phyloP scores from a whole-genome alignment of 306 rosid species.

The Gynostemma pentaphyllum region DNA sequence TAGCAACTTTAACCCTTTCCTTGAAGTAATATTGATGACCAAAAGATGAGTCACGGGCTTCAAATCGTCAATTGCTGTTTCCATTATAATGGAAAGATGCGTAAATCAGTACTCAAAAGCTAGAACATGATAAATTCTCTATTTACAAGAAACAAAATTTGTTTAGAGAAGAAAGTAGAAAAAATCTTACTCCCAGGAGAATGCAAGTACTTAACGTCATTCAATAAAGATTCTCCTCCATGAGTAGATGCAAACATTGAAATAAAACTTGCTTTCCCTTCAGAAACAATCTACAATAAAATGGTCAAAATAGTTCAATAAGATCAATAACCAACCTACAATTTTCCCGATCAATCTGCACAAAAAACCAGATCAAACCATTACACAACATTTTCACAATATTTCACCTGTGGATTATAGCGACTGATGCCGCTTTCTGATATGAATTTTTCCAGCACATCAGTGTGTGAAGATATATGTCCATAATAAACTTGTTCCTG shows the following conservation, averaged over 20 bases:
- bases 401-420: conserved; percentile 78
- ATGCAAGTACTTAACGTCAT: conserved; percentile 56
- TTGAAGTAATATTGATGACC: conserved; percentile 54
- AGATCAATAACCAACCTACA: not conserved
- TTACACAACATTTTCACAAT: not conserved
- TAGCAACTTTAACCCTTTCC: conserved; percentile 65
- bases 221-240: conserved; percentile 50
- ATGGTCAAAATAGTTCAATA: not conserved
- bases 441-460: conserved; percentile 63
- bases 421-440: conserved; percentile 86
- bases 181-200: conserved; percentile 70
- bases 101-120: not conserved
- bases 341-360: not conserved
- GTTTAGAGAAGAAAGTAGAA: not conserved
- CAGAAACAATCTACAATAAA: conserved; percentile 58
- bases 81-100: conserved; percentile 11
- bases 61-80: conserved; percentile 76
- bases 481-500: conserved; percentile 98
- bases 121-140: not conserved
- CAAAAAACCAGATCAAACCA: not conserved
- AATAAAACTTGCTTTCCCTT: conserved; percentile 61
- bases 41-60: conserved; percentile 91
- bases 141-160: not conserved
- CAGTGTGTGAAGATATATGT: conserved; percentile 71
- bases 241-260: conserved; percentile 40